phyloP scores from a whole-genome alignment of 805 yeast genomes.

The Candida sphagnicola region DNA sequence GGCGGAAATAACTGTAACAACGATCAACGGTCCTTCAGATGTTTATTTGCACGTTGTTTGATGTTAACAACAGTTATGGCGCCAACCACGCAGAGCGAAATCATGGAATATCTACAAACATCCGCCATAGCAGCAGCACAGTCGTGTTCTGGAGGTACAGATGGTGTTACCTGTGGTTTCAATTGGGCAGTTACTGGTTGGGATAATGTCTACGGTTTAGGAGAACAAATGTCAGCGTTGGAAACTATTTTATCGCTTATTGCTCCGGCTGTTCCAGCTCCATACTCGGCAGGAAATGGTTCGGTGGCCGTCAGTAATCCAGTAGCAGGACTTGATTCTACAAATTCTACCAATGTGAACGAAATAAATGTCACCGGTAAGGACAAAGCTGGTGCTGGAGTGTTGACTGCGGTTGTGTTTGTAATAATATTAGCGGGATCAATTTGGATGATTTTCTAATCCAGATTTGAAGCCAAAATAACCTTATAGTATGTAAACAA shows the following conservation, averaged over 20 bases:
- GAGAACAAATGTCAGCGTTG: slow-evolving; percentile 79
- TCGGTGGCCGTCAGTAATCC: slow-evolving; percentile 32
- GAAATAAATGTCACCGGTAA: slow-evolving; percentile 48
- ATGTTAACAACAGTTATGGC: slow-evolving; percentile 55
- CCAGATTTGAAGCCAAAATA: too few relatives aligned
- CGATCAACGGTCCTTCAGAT: slow-evolving; percentile 73
- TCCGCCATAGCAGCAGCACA: slow-evolving; percentile 72
- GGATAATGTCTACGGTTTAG: slow-evolving; percentile 72
- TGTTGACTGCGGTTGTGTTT: slow-evolving; percentile 73
- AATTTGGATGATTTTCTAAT: slow-evolving; percentile 69
- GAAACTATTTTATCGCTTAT: slow-evolving; percentile 50
- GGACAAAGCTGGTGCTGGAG: slow-evolving; percentile 89
- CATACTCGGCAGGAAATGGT: slow-evolving; percentile 32
- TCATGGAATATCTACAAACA: slow-evolving; percentile 37
- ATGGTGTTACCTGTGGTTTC: slow-evolving; percentile 81
- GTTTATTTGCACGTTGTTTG: slow-evolving; percentile 62
- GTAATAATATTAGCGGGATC: slow-evolving; percentile 60
- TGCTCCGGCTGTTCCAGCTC: slow-evolving; percentile 22
- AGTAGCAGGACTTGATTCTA: slow-evolving; percentile 34
- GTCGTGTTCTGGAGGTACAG: slow-evolving; percentile 80
- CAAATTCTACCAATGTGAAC: slow-evolving; percentile 36
- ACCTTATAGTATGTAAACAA: too few relatives aligned
- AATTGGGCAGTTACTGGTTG: slow-evolving; percentile 61
- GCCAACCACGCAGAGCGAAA: slow-evolving; percentile 42
- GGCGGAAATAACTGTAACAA: slow-evolving; percentile 50